Conservation (phyloP, 2,329 filamentous ascomycete genomes). For the Endocalyx cinctus region DNA sequence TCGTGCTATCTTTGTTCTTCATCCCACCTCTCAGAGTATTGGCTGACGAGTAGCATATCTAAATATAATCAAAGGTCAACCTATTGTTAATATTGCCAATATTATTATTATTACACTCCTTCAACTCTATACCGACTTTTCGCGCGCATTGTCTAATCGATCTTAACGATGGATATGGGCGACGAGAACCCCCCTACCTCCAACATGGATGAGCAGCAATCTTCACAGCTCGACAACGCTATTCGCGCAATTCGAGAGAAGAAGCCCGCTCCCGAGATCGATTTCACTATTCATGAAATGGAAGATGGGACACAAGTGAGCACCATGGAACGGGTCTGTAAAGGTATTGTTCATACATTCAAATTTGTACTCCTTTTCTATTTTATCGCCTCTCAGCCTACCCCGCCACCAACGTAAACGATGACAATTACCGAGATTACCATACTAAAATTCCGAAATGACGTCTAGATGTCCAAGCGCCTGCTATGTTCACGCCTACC, state of each 20-base stretch:
- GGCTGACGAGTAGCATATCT: too few relatives aligned
- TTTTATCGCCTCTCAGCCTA: too few relatives aligned
- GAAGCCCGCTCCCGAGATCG: conserved; percentile 94
- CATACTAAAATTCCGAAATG: conserved; percentile 19
- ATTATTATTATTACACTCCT: too few relatives aligned
- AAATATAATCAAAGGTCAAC: too few relatives aligned
- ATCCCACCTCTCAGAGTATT: background rate
- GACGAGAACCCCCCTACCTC: conserved; percentile 29
- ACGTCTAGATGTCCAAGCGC: conserved; percentile 85
- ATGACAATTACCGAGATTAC: conserved; percentile 11
- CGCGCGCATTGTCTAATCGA: too few relatives aligned
- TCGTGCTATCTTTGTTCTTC: conserved; percentile 10
- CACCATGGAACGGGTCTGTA: conserved; percentile 94
- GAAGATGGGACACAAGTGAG: conserved; percentile 94
- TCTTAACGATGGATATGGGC: conserved; percentile 53
- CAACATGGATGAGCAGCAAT: conserved; percentile 43
- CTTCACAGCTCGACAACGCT: conserved; percentile 75
- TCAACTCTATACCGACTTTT: too few relatives aligned
- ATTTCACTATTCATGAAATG: conserved; percentile 98
- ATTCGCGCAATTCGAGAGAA: conserved; percentile 90
- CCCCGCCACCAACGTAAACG: conserved; percentile 14
- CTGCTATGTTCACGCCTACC: conserved; percentile 85
- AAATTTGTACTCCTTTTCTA: background rate
- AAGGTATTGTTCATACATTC: conserved; percentile 61
- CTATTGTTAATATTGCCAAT: too few relatives aligned